Evolutionary conservation across 2,329 filamentous ascomycete genomes (phyloP).

Genomic region (Xylaria sp.): DNA sequence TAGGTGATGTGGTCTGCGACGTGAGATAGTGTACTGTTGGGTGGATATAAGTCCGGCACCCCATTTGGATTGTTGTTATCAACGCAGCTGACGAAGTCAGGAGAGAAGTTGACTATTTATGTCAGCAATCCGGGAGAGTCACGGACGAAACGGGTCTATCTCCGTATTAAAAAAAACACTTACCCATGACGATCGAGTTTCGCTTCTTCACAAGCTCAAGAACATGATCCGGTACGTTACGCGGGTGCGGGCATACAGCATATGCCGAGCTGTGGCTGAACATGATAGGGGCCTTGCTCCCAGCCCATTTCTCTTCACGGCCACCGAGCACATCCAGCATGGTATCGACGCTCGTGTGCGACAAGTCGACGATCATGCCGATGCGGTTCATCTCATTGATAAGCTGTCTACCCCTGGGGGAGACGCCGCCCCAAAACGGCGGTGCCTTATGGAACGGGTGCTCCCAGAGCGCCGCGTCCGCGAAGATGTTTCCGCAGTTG

Average conservation of each 20-base stretch:
- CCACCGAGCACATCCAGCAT: constrained; percentile 82
- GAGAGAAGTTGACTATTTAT: constrained; percentile 74
- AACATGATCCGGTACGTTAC: constrained; percentile 88
- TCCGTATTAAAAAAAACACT: constrained; percentile 6
- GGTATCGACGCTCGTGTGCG: constrained; percentile 77
- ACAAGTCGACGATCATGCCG: constrained; percentile 91
- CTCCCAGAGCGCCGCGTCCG: constrained; percentile 78
- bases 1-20: constrained; percentile 82
- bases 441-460: constrained; percentile 55
- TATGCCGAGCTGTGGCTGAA: constrained; percentile 88
- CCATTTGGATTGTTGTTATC: constrained; percentile 64
- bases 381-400: constrained; percentile 92
- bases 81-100: constrained; percentile 80
- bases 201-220: constrained; percentile 75
- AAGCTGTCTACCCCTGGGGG: constrained; percentile 68
- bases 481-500: constrained; percentile 90
- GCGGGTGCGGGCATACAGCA: constrained; percentile 81
- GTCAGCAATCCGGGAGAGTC: neutral
- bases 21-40: constrained; percentile 75
- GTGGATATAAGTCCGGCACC: constrained; percentile 69
- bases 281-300: constrained; percentile 81
- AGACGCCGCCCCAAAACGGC: constrained; percentile 75
- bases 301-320: constrained; percentile 60
- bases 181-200: constrained; percentile 77
- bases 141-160: neutral